Percentiles rank a stretch among this genome's conserved stretches.
Evolutionary conservation across 2,329 filamentous ascomycete species (phyloP).

Genomic region (Exophiala bonariae): DNA sequence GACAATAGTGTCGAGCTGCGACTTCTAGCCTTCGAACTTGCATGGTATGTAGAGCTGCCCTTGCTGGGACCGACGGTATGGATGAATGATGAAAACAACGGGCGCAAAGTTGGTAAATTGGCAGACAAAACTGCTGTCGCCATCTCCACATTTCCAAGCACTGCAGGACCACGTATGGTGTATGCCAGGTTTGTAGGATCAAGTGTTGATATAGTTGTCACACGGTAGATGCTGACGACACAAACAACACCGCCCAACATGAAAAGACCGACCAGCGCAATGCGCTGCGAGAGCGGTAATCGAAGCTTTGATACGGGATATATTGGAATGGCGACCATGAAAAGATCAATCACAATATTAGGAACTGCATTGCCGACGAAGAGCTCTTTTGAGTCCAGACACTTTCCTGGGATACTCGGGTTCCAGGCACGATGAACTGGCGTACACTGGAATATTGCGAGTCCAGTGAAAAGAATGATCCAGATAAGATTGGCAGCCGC

Average conservation of each 20-base stretch:
- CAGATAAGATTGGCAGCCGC: constrained; percentile 48
- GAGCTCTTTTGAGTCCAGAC: constrained; percentile 51
- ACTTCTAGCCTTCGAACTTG: background rate
- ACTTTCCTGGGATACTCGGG: constrained; percentile 44
- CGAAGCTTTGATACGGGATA: constrained; percentile 42
- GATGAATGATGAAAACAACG: constrained; percentile 9
- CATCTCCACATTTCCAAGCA: constrained; percentile 41
- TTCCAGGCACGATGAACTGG: constrained; percentile 54
- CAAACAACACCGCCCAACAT: constrained; percentile 32
- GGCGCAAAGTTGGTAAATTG: constrained; percentile 27
- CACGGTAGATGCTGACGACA: background rate
- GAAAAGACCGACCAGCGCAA: constrained; percentile 41
- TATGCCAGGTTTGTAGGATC: background rate
- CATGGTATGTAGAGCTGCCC: background rate
- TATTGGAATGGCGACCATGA: constrained; percentile 39
- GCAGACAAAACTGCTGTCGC: constrained; percentile 35
- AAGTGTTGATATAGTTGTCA: background rate
- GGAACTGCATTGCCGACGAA: constrained; percentile 53
- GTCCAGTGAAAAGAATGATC: constrained; percentile 49
- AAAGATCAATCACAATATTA: constrained; percentile 40
- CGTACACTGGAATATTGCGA: constrained; percentile 55
- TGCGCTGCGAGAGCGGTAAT: constrained; percentile 35
- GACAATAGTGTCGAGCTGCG: background rate
- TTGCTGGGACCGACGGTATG: background rate
- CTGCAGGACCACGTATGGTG: background rate